Evolutionary conservation across 192 early-diverging fungal species (phyloP).

Genomic region (Polychytrium aggregatum): DNA sequence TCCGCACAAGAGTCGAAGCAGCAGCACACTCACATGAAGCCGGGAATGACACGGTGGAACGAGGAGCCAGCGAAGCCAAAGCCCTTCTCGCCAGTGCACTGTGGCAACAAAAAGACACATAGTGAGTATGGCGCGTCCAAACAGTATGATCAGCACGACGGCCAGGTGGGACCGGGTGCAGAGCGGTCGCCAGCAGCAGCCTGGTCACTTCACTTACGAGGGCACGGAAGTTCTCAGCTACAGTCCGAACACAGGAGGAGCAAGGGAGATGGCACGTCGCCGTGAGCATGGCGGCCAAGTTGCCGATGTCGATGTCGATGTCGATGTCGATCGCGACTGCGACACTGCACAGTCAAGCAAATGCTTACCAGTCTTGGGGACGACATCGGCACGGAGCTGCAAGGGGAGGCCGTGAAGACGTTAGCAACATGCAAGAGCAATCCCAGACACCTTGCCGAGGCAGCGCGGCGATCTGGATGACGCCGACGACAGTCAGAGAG

Average conservation of each 20-base stretch:
- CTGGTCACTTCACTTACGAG: slow-evolving; percentile 17
- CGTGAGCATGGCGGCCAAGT: too few species aligned
- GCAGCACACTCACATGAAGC: slow-evolving; percentile 64
- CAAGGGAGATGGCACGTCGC: too few species aligned
- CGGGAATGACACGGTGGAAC: slow-evolving; percentile 82
- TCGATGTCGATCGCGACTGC: too few species aligned
- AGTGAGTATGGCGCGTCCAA: neutral
- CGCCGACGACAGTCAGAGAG: neutral
- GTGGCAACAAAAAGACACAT: neutral
- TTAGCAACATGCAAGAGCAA: too few species aligned
- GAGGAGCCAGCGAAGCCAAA: slow-evolving; percentile 59
- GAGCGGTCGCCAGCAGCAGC: too few species aligned
- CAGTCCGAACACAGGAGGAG: too few species aligned
- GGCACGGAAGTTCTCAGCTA: slow-evolving; percentile 89
- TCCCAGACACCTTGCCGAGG: too few species aligned
- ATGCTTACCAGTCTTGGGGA: slow-evolving; percentile 33
- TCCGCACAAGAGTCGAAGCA: slow-evolving; percentile 24
- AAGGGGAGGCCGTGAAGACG: neutral
- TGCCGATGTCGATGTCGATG: too few species aligned
- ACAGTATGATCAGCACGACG: too few species aligned
- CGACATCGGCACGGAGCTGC: slow-evolving; percentile 26
- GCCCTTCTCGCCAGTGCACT: slow-evolving; percentile 88
- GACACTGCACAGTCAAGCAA: too few species aligned
- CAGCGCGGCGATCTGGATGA: neutral
- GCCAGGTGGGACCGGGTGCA: too few species aligned